Percentiles rank a stretch among this genome's conserved stretches.
Evolutionary conservation across 768 basidiomycete species (phyloP).

Genomic region (Russula virescens): DNA sequence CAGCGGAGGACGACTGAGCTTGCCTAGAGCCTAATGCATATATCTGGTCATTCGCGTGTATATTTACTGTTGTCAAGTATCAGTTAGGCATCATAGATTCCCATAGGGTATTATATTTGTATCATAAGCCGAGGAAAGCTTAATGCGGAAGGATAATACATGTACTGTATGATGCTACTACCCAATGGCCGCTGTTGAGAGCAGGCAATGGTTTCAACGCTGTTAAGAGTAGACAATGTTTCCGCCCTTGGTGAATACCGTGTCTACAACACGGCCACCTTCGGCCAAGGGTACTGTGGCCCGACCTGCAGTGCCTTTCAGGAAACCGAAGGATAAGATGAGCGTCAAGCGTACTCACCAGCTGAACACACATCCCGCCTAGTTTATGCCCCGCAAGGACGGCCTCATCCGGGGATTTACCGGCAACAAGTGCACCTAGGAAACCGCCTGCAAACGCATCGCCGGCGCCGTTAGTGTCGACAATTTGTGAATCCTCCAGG

Average conservation of each 20-base stretch:
- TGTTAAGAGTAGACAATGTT: constrained; percentile 37
- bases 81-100: constrained; percentile 9
- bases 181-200: constrained; percentile 35
- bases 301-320: constrained; percentile 38
- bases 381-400: constrained; percentile 84
- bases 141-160: constrained; percentile 23
- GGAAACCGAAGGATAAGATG: neutral
- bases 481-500: constrained; percentile 59
- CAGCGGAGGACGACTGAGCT: constrained; percentile 34
- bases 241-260: neutral
- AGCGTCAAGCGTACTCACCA: constrained; percentile 40
- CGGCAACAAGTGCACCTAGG: constrained; percentile 75
- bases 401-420: constrained; percentile 70
- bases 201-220: constrained; percentile 29
- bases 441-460: constrained; percentile 98
- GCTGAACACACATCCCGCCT: constrained; percentile 78
- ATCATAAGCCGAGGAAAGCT: constrained; percentile 38
- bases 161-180: constrained; percentile 23
- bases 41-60: neutral
- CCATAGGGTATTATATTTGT: constrained; percentile 16
- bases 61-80: neutral
- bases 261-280: constrained; percentile 40
- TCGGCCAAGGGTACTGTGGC: constrained; percentile 53
- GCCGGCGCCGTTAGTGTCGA: constrained; percentile 98
- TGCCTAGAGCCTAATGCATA: neutral